Percentiles rank a stretch among this genome's conserved stretches.
These are phyloP conservation scores for Dactylellina drechsleri DNA, from an alignment of 2,329 filamentous ascomycete species.

Conservation along the genomic window DNA sequence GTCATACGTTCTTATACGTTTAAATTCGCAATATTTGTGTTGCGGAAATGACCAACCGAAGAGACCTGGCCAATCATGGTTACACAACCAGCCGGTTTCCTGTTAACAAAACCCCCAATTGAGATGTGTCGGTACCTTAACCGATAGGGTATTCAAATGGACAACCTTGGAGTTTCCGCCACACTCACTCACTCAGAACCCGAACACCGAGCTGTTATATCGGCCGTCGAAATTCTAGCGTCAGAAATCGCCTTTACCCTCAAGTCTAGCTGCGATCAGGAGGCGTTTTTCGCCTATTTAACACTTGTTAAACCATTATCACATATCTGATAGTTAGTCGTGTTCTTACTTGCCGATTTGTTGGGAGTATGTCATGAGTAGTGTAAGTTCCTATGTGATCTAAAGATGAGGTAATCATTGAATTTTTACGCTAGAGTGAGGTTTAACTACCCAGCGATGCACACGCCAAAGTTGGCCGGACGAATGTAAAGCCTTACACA, in stretches of 20 bases:
- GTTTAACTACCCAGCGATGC: slow-evolving; percentile 4
- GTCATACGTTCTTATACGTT: slow-evolving; percentile 1
- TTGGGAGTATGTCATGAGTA: not conserved
- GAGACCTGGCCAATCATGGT: not conserved
- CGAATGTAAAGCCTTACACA: too few species aligned
- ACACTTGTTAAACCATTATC: not conserved
- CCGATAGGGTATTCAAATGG: not conserved
- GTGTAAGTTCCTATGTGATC: slow-evolving; percentile 1
- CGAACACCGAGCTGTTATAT: not conserved
- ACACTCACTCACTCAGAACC: not conserved
- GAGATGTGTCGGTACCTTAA: not conserved
- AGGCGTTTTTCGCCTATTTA: not conserved
- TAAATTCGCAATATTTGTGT: slow-evolving; percentile 2
- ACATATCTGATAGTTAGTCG: not conserved
- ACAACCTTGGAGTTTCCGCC: not conserved
- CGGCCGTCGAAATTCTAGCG: not conserved
- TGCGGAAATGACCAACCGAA: not conserved
- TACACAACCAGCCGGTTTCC: slow-evolving; percentile 6
- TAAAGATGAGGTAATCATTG: slow-evolving; percentile 9
- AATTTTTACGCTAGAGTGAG: not conserved
- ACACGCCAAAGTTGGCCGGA: too few species aligned
- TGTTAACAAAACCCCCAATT: not conserved
- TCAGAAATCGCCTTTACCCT: not conserved
- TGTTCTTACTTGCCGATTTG: not conserved
- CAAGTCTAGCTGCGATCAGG: not conserved